Percentiles rank a stretch among this genome's conserved stretches.
These are phyloP conservation scores for Amphicarpaea edgeworthii DNA, from an alignment of 306 rosid species.

Conservation along the genomic window DNA sequence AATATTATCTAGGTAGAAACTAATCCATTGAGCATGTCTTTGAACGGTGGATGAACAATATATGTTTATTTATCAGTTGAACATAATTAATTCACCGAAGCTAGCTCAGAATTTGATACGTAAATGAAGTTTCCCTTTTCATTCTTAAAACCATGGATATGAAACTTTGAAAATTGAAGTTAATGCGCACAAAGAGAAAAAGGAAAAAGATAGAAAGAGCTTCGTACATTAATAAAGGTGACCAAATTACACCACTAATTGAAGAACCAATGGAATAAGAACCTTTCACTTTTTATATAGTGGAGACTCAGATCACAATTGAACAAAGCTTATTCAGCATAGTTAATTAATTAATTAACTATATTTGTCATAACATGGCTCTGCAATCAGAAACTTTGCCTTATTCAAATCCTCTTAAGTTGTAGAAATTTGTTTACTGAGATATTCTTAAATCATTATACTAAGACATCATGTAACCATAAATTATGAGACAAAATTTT, in stretches of 20 bases:
- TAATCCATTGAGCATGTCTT: no score
- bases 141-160: background rate
- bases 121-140: constrained; percentile 31
- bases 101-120: background rate
- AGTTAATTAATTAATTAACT: background rate
- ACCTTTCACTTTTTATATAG: constrained; percentile 17
- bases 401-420: background rate
- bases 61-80: no score
- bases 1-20: no score
- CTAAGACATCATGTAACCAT: background rate
- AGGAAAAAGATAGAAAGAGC: background rate
- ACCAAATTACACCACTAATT: background rate
- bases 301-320: background rate
- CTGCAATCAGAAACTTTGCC: background rate
- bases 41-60: no score
- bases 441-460: constrained; percentile 1
- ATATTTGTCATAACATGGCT: constrained; percentile 4
- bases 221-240: constrained; percentile 25
- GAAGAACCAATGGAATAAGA: constrained; percentile 17
- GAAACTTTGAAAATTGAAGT: constrained; percentile 23
- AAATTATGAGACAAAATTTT: background rate
- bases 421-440: background rate
- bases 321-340: background rate
- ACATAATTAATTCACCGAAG: no score
- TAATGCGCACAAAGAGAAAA: background rate